phyloP scores from a whole-genome alignment of 2,329 filamentous ascomycete genomes.

The Penicillium digitatum region DNA sequence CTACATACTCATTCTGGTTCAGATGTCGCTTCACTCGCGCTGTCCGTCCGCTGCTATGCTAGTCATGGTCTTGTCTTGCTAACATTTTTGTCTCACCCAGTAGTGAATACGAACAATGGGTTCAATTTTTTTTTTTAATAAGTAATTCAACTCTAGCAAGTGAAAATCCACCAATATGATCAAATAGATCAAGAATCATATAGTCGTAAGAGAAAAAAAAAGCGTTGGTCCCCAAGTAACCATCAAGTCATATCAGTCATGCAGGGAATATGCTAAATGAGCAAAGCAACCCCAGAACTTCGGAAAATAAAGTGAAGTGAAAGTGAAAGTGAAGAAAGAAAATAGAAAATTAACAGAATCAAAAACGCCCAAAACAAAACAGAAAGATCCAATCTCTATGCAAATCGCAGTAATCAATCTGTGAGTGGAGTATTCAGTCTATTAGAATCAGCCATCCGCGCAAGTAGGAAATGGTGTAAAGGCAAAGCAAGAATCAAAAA shows the following conservation, averaged over 20 bases:
- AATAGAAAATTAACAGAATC: not conserved
- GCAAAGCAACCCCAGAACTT: constrained; percentile 4
- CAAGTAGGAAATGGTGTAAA: constrained; percentile 9
- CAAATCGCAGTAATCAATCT: constrained; percentile 12
- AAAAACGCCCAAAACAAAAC: not conserved
- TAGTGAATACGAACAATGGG: not conserved
- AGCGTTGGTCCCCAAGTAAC: not conserved
- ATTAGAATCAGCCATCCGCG: constrained; percentile 14
- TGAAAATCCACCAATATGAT: not conserved
- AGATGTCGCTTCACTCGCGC: not conserved
- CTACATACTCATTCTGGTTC: not conserved
- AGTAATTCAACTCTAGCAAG: not conserved
- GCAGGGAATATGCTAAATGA: constrained; percentile 7
- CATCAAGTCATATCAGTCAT: constrained; percentile 19
- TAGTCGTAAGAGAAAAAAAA: constrained; percentile 1
- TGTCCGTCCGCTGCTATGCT: not conserved
- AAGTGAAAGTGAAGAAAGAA: not conserved
- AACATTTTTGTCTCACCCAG: not conserved
- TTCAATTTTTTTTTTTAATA: constrained; percentile 4
- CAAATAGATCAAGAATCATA: constrained; percentile 7
- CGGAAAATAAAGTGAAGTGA: not conserved
- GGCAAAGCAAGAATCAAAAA: constrained; percentile 1
- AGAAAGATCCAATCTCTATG: constrained; percentile 18
- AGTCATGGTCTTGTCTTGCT: not conserved
- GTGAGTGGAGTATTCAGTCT: constrained; percentile 16